Evolutionary conservation across 129 eudicot species (phyloP).

Genomic region (Chrysanthemum lavandulifolium): DNA sequence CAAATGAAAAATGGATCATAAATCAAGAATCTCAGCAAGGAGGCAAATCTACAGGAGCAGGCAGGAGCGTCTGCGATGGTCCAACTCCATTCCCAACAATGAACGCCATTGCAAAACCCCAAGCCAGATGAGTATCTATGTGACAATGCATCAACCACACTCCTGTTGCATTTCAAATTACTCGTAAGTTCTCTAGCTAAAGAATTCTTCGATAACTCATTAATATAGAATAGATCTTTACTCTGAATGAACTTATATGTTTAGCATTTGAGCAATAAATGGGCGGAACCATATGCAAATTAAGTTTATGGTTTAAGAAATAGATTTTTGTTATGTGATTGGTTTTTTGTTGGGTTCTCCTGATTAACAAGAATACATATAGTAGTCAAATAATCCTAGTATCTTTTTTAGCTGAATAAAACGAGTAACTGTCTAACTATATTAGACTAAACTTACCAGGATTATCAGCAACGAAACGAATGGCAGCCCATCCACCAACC

Average conservation of each 20-base stretch:
- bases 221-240: too few species aligned
- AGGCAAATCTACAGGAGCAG: slow-evolving; percentile 51
- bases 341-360: background rate
- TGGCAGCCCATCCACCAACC: slow-evolving; percentile 68
- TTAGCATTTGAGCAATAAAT: too few species aligned
- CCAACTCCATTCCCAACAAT: slow-evolving; percentile 58
- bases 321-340: background rate
- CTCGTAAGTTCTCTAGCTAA: too few species aligned
- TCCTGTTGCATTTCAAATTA: slow-evolving; percentile 32
- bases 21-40: slow-evolving; percentile 30
- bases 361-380: too few species aligned
- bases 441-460: slow-evolving; percentile 33
- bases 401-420: too few species aligned
- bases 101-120: slow-evolving; percentile 61
- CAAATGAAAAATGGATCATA: background rate
- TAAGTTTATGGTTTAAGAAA: too few species aligned
- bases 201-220: too few species aligned
- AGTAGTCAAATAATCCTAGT: too few species aligned
- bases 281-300: too few species aligned
- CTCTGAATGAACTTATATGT: too few species aligned
- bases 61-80: slow-evolving; percentile 32
- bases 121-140: slow-evolving; percentile 51
- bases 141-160: slow-evolving; percentile 79
- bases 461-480: slow-evolving; percentile 70
- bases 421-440: background rate